A percentile compares a stretch with the other conserved stretches of the same genome.
Conservation (phyloP, 2,329 filamentous ascomycete genomes). For the Simplicillium aogashimaense region DNA sequence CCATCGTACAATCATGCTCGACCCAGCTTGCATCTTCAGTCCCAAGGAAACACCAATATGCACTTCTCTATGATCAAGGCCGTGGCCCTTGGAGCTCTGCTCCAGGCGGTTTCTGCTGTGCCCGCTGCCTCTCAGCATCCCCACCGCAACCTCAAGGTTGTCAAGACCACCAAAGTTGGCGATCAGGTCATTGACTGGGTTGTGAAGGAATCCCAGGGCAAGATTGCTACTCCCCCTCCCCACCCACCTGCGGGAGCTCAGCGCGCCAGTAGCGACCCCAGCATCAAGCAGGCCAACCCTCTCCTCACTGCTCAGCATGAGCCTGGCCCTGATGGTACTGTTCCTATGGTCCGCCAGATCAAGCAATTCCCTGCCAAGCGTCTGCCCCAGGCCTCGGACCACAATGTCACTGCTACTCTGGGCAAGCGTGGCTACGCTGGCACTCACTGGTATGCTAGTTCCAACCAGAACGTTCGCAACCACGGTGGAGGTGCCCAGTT, state of each 20-base stretch:
- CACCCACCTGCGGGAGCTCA: background rate
- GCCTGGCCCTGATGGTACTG: conserved; percentile 7
- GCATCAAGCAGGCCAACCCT: background rate
- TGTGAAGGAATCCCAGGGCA: conserved; percentile 7
- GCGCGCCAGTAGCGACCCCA: background rate
- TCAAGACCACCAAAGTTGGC: conserved; percentile 6
- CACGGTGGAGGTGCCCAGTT: conserved; percentile 7
- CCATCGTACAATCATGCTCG: too few relatives aligned
- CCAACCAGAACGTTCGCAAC: conserved; percentile 5
- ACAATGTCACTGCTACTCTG: background rate
- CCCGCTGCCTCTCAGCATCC: background rate
- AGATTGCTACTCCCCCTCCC: conserved; percentile 7
- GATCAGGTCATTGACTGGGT: conserved; percentile 11
- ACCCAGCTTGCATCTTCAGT: too few relatives aligned
- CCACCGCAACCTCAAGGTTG: conserved; percentile 4
- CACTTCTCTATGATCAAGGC: background rate
- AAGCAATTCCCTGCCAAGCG: conserved; percentile 5
- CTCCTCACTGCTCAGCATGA: background rate
- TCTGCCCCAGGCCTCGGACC: conserved; percentile 4
- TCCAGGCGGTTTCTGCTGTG: background rate
- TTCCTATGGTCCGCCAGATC: conserved; percentile 9
- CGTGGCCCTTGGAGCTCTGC: background rate
- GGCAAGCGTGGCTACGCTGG: background rate
- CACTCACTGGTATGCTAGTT: conserved; percentile 10
- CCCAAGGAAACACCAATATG: background rate